phyloP scores from a whole-genome alignment of 1,284 basidiomycete genomes.

The Athelia sp. region DNA sequence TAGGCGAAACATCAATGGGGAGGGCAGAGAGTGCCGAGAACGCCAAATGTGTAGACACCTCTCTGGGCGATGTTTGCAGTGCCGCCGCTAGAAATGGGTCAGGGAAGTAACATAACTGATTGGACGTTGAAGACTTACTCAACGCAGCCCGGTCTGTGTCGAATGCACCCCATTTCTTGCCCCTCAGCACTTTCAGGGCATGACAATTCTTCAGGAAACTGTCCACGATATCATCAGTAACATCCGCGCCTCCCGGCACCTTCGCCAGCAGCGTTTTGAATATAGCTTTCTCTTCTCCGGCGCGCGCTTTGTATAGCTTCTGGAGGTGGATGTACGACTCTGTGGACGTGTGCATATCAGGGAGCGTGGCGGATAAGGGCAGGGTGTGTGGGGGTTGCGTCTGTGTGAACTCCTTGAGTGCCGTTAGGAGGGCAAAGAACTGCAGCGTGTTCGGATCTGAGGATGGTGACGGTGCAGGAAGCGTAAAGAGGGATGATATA shows the following conservation, averaged over 20 bases:
- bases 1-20: conserved; percentile 19
- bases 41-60: conserved; percentile 61
- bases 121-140: conserved; percentile 35
- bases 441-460: conserved; percentile 43
- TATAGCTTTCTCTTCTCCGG: conserved; percentile 60
- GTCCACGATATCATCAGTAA: conserved; percentile 55
- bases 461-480: conserved; percentile 30
- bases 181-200: conserved; percentile 74
- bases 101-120: conserved; percentile 7
- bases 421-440: conserved; percentile 86
- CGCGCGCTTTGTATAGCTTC: conserved; percentile 67
- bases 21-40: conserved; percentile 54
- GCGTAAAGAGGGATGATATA: conserved; percentile 57
- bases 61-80: conserved; percentile 37
- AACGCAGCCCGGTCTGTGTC: conserved; percentile 50
- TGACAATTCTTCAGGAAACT: conserved; percentile 90
- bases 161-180: conserved; percentile 59
- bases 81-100: conserved; percentile 27
- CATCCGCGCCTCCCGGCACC: conserved; percentile 20
- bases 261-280: conserved; percentile 42
- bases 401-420: conserved; percentile 59
- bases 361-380: conserved; percentile 63
- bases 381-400: conserved; percentile 41
- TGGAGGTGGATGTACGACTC: conserved; percentile 78
- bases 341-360: conserved; percentile 96